Evolutionary conservation across 805 yeast species (phyloP).

Genomic region (Teunomyces lycoperdinae): DNA sequence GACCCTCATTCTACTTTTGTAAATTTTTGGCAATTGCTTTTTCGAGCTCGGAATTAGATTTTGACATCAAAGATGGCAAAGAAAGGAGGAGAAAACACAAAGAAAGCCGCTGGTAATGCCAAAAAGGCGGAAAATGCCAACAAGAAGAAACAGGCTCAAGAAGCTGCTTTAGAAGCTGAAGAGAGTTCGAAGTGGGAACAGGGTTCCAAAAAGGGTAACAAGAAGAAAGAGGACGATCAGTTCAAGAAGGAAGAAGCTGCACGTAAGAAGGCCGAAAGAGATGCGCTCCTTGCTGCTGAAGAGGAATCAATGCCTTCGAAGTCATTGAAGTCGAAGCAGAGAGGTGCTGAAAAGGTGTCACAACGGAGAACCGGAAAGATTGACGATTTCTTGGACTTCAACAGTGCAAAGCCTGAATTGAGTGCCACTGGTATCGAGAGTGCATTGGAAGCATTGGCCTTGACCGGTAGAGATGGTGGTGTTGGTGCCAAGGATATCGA

Average conservation of each 20-base stretch:
- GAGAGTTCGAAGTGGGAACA: conserved; percentile 69
- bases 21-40: neutral
- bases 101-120: conserved; percentile 63
- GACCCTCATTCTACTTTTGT: neutral
- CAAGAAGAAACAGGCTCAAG: conserved; percentile 53
- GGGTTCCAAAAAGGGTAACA: conserved; percentile 66
- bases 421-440: conserved; percentile 74
- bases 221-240: conserved; percentile 67
- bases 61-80: conserved; percentile 40
- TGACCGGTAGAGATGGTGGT: conserved; percentile 56
- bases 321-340: conserved; percentile 49
- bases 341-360: conserved; percentile 70
- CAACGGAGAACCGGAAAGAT: conserved; percentile 58
- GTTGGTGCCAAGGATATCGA: conserved; percentile 64
- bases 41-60: neutral
- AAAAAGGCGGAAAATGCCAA: conserved; percentile 63
- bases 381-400: conserved; percentile 62
- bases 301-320: conserved; percentile 62
- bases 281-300: conserved; percentile 60
- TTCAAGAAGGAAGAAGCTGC: conserved; percentile 75
- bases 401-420: conserved; percentile 49
- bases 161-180: conserved; percentile 43
- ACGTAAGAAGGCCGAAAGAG: conserved; percentile 79
- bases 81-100: conserved; percentile 47
- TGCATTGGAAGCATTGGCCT: conserved; percentile 73